Base-by-base conservation (phyloP, 2,329 filamentous ascomycete species). In the Conoideocrella luteorostrata region DNA sequence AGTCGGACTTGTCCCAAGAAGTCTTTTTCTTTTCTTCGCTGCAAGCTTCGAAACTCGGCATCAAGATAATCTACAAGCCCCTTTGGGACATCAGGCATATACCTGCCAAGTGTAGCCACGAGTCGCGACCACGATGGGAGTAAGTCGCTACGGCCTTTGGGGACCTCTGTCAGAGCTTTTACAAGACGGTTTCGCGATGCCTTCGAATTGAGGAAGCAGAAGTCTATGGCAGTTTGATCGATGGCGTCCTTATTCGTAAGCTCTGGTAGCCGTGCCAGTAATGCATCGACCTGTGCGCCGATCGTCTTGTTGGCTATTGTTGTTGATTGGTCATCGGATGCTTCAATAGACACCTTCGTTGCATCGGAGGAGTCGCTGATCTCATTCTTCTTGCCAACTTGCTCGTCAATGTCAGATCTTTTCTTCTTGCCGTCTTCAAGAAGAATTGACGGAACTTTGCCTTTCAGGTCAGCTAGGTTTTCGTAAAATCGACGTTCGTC, bases 401-500 rank as follows among this genome's bases (percentile, higher is more conserved):
- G 80, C 49, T 96, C 91, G 47, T 95, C 89, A 1, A 68, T 65
- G 41, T 96, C 90, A 4, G 70, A 39, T 60, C 94, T 96, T 68
- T 95, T 96, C 71, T 96, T 97, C 66, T 94, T 96, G 42, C 80
- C 81, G 54, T 97, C 93, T 58, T 98, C 93, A 1, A 98, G 78
- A 7, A 98, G 72, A 54, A 98, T 94, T 2, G 85, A 85, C 0
- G 93, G 94, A 3, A 98, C 93, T 55, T 95, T 94, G 54, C 94
- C 93, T 60, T 94, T 95, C 13, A 98, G 71, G 59, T 98, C 93
- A 11, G 95, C 86, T 10, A 98, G 66, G 51, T 96, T 97, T 69
- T 98, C 93, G 66, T 98, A 98, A 63, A 98, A 98, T 48, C 93
- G 86, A 47, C 93, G 82, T 65, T 98, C 91, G 43, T 98, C 93